Base-by-base conservation (phyloP, 148 eudicot species). In the Arbutus unedo region DNA sequence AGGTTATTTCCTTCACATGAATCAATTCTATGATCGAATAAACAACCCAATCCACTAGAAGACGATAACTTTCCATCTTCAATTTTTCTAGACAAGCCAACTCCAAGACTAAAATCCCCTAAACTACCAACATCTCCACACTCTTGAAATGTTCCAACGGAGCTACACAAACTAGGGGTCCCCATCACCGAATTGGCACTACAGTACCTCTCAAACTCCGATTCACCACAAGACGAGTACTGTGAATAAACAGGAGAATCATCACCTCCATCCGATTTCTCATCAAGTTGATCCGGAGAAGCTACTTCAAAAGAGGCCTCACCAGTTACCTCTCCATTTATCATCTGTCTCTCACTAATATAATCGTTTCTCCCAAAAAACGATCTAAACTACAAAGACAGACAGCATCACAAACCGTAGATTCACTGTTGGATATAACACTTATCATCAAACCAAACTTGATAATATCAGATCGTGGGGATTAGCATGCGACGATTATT, bases 181-280 rank as follows among this genome's bases (percentile, higher is more conserved):
- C 98, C 99, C 94, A 93, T 90, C 0, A 80, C 92, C 3, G 99
- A 96, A 91, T 93, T 93, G 16, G 99, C 98, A 81, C 99, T 96
- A 79, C 98, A 93, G 83, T 96, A 96, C 49, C 94, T 90, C 64
- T 94, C 99, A 85, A 91, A 93, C 86, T 96, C 98, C 6, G 99
- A 94, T 79, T 96, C 99, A 4, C 92, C 99, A 82, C 98, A 92
- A 1, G 99, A 96, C 1, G 98, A 94, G 84, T 93, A 94, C 77
- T 67, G 87, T 2, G 98, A 96, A 60, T 87, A 89, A 60, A 86
- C 81, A 0, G 96, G 91, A 59, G 94, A 89, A 66, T 53, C 87
- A 47, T 88, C 86, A 43, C 83, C 88, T 68, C 82, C 89, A 19
- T 89, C 91, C 23, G 81, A 89, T 76, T 87, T 86, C 64, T 75